These are phyloP conservation scores for Pythium angustatum DNA, from an alignment of 352 stramenopile species.

Conservation along the genomic window DNA sequence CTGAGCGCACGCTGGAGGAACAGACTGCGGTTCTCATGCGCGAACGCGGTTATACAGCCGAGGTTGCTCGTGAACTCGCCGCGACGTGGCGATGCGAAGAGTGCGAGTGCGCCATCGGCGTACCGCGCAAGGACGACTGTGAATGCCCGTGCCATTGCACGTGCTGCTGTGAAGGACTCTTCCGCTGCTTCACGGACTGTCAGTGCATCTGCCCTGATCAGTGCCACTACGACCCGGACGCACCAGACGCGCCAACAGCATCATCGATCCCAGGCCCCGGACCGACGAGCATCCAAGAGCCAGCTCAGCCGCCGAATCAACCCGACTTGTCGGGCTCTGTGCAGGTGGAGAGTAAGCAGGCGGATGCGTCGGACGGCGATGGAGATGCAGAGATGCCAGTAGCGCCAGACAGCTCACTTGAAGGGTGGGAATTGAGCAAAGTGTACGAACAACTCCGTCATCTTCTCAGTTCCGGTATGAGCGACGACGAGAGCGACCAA, in stretches of 20 bases:
- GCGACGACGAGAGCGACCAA: background rate
- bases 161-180: constrained; percentile 2
- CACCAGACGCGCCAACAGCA: background rate
- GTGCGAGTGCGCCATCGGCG: background rate
- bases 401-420: background rate
- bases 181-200: background rate
- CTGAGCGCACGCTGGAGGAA: background rate
- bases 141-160: constrained; percentile 3
- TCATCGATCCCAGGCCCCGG: background rate
- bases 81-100: constrained; percentile 1
- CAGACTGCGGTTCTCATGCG: background rate
- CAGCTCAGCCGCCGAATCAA: background rate
- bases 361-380: background rate
- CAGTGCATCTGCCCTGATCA: background rate
- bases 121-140: constrained; percentile 3
- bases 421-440: background rate
- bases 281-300: background rate
- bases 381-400: background rate
- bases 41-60: background rate
- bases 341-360: constrained; percentile 3
- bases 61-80: background rate
- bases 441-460: background rate
- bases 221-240: constrained; percentile 7
- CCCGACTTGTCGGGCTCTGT: background rate
- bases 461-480: background rate